Conservation (phyloP, 1,139 yeast species). For the Suhomyces coccinellae region DNA sequence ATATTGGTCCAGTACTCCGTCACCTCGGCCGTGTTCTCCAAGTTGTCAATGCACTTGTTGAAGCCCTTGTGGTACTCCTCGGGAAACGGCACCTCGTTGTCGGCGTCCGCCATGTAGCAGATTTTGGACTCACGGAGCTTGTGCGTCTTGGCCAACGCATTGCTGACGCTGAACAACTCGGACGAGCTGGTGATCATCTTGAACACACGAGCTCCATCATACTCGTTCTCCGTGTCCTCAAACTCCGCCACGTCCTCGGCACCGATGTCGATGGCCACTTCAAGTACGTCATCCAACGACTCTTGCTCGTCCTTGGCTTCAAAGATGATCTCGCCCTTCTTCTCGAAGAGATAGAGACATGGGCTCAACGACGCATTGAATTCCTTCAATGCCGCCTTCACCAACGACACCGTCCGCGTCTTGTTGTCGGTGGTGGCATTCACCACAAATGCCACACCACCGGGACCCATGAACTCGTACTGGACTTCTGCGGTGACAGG, state of each 20-base stretch:
- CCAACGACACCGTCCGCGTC: constrained; percentile 73
- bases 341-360: constrained; percentile 72
- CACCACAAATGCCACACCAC: constrained; percentile 80
- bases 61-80: constrained; percentile 53
- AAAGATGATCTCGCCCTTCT: constrained; percentile 69
- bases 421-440: constrained; percentile 90
- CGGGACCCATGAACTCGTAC: constrained; percentile 95
- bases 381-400: constrained; percentile 75
- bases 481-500: constrained; percentile 42
- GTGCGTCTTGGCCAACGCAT: constrained; percentile 52
- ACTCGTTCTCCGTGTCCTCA: constrained; percentile 41
- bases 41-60: constrained; percentile 55
- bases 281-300: constrained; percentile 64
- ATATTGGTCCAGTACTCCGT: constrained; percentile 71
- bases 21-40: constrained; percentile 80
- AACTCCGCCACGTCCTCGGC: constrained; percentile 76
- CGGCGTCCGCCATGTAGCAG: constrained; percentile 65
- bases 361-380: constrained; percentile 74
- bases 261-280: constrained; percentile 73
- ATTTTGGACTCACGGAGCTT: constrained; percentile 70
- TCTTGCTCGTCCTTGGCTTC: constrained; percentile 39
- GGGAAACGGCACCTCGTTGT: constrained; percentile 55
- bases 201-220: constrained; percentile 40
- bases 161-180: constrained; percentile 63
- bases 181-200: constrained; percentile 57